Evolutionary conservation across 257 asterid species (phyloP), one percentile per base, ranked within the genome.

Genomic region (Solanum virginianum): DNA sequence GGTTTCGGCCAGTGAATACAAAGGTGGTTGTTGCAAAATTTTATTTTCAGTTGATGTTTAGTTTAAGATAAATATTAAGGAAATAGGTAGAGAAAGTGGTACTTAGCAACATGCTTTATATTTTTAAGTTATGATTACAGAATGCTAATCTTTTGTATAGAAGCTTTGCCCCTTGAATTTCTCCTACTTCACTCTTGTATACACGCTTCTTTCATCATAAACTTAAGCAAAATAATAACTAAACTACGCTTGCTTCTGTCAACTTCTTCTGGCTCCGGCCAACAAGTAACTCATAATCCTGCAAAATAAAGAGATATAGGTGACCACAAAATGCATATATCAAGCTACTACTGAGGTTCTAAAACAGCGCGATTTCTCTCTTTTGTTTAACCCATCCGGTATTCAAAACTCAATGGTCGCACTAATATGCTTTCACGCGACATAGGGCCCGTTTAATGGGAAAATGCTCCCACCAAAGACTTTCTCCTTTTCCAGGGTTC

Each of bases 221-320:
- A 43, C 47, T 36, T 10, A 47, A 3, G 22, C 36, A 59, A 43
- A 26, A 22, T 17, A 14, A 32, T 41, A 82, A 32, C 77, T 57
- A 66, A 59, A 83, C 22, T 13, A 90, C 20, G 89, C 92, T 95
- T 55, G 94, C 91, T 80, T 92, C 92, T 3, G 93, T 88, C 82
- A 89, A 24, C 90, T 84, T 90, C 72, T 47, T 86, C 87, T 85
- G 92, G 75, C 81, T 88, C 80, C 93, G 87, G 11, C 87, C 90
- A 63, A 89, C 85, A 88, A 95, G 91, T 87, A 90, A 62, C 85
- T 91, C 96, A 36, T 85, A 90, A 88, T 95, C 98, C 98, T 95
- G 90, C 79, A 85, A 80, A 80, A 66, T 82, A 53, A 39, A 11
- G 2, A 53, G 47, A 11, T 32, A 55, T 20, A 47, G 3, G 10